Base-by-base conservation (phyloP, 2,329 filamentous ascomycete genomes). In the Xylaria sp. region DNA sequence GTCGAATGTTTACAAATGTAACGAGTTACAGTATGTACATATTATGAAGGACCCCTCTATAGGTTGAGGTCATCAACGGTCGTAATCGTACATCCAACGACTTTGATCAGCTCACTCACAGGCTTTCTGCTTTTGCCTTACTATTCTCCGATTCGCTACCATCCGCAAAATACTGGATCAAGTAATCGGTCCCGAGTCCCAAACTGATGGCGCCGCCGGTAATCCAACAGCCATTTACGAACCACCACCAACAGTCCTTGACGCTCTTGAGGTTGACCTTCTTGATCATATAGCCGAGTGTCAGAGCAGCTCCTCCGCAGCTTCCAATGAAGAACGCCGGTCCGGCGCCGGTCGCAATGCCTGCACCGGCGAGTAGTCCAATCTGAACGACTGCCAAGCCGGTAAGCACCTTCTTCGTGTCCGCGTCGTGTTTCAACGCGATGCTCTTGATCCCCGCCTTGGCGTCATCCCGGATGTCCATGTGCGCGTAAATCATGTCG, bases 401-500 rank as follows among this genome's bases (percentile, higher is more conserved):
- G 1, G 88, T 87, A 66, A 97, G 81, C 9, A 97, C 89, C 62
- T 89, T 83, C 80, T 96, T 97, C 1, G 93, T 94, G 70, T 94
- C 87, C 5, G 87, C 85, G 71, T 92, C 91, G 74, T 97, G 93
- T 78, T 91, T 91, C 48, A 97, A 83, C 1, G 92, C 94, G 74
- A 97, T 96, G 76, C 91, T 93, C 84, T 95, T 97, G 82, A 97
- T 96, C 9, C 94, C 94, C 0, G 91, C 93, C 80, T 94, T 94
- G 70, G 86, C 89, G 77, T 97, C 94, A 75, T 97, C 93, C 76
- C 91, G 91, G 79, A 95, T 91, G 76, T 97, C 94, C 90, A 96
- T 95, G 78, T 97, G 94, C 15, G 94, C 94, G 80, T 97, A 97
- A 39, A 97, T 94, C 89, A 96, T 97, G 79, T 97, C 94, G 79